A percentile compares a stretch with the other conserved stretches of the same genome.
Evolutionary conservation across 2,329 filamentous ascomycete genomes (phyloP).

Genomic region (Penicillium sp.): DNA sequence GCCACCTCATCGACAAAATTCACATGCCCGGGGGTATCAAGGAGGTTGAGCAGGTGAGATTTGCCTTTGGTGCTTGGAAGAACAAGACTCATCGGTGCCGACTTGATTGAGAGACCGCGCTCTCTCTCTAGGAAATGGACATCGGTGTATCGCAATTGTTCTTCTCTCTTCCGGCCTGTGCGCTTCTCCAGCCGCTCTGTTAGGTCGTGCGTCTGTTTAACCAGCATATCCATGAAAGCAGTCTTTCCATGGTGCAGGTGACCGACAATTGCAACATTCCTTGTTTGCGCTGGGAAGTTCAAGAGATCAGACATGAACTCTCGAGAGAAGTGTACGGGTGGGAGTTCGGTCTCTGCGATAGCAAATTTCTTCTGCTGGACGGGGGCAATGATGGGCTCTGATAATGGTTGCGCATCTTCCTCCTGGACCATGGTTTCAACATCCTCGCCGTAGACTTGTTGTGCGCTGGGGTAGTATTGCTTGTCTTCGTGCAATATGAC

Average conservation of each 20-base stretch:
- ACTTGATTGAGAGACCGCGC: constrained; percentile 85
- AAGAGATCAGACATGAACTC: constrained; percentile 94
- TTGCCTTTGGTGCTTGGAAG: constrained; percentile 86
- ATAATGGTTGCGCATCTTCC: constrained; percentile 90
- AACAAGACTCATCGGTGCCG: constrained; percentile 90
- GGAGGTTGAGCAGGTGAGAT: constrained; percentile 89
- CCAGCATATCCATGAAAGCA: constrained; percentile 96
- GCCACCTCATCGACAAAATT: constrained; percentile 99
- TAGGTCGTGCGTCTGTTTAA: constrained; percentile 90
- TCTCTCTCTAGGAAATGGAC: constrained; percentile 85
- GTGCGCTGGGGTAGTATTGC: constrained; percentile 97
- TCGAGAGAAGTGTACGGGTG: constrained; percentile 81
- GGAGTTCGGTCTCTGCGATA: constrained; percentile 86
- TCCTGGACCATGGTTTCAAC: constrained; percentile 96
- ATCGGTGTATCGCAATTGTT: constrained; percentile 93
- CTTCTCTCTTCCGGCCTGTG: constrained; percentile 76
- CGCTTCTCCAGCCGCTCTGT: constrained; percentile 74
- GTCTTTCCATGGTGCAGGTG: constrained; percentile 98
- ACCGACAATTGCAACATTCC: constrained; percentile 87
- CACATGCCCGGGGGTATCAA: constrained; percentile 96
- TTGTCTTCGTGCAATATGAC: constrained; percentile 99
- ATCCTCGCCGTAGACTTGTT: constrained; percentile 89
- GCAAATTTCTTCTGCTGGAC: constrained; percentile 95
- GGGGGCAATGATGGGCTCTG: constrained; percentile 89
- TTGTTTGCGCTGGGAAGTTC: constrained; percentile 91